These are phyloP conservation scores for Capronia coronata DNA, from an alignment of 2,329 filamentous ascomycete species.

Conservation along the genomic window DNA sequence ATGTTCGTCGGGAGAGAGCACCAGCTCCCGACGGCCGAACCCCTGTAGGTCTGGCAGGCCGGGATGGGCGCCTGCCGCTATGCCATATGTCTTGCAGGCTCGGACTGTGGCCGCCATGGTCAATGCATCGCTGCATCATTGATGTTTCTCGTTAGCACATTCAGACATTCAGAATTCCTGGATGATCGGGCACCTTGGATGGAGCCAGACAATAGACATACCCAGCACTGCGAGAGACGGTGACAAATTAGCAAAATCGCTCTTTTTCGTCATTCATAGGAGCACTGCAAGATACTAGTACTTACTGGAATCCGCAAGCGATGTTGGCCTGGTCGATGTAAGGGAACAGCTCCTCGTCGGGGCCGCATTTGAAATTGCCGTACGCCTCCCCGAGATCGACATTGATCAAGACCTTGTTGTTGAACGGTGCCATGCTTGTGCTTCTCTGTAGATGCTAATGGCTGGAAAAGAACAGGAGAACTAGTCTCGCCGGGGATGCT, in stretches of 20 bases:
- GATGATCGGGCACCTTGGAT: too few relatives aligned
- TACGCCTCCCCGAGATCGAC: constrained; percentile 13
- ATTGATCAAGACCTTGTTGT: constrained; percentile 7
- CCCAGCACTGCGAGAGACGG: too few relatives aligned
- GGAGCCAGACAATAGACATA: too few relatives aligned
- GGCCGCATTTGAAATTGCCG: constrained; percentile 34
- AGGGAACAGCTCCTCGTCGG: constrained; percentile 54
- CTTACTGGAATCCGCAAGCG: constrained; percentile 51
- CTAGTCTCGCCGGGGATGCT: too few relatives aligned
- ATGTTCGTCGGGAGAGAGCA: constrained; percentile 51
- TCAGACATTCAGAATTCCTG: too few relatives aligned
- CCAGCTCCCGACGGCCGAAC: constrained; percentile 57
- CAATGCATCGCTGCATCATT: too few relatives aligned
- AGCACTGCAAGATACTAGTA: too few relatives aligned
- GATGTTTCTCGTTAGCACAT: too few relatives aligned
- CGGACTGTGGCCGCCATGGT: constrained; percentile 31
- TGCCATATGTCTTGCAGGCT: constrained; percentile 50
- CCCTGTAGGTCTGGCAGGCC: constrained; percentile 59
- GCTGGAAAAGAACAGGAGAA: too few relatives aligned
- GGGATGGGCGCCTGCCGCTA: constrained; percentile 56
- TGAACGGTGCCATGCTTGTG: neutral
- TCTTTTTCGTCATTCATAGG: too few relatives aligned
- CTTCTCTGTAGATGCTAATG: too few relatives aligned
- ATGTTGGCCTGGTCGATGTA: constrained; percentile 57
- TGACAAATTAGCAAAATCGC: too few relatives aligned